Percentiles rank a stretch among this genome's conserved stretches.
These are phyloP conservation scores for Fusarium globosum DNA, from an alignment of 2,329 filamentous ascomycete species.

Conservation along the genomic window DNA sequence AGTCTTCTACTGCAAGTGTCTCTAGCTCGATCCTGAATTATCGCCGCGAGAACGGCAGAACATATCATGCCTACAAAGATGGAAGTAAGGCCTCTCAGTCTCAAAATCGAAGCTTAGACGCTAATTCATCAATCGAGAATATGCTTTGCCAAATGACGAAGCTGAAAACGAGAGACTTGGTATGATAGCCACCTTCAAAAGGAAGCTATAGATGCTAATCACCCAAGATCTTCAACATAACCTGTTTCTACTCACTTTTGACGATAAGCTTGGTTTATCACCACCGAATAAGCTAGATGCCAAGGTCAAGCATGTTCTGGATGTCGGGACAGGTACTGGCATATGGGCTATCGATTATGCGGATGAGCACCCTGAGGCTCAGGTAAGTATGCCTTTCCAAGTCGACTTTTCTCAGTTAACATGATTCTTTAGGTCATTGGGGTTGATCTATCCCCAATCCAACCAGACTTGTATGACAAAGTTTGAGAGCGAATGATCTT, in stretches of 20 bases:
- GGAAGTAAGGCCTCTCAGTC: background rate
- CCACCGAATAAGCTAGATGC: constrained; percentile 24
- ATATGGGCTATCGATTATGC: constrained; percentile 38
- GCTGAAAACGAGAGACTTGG: constrained; percentile 31
- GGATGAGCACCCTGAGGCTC: constrained; percentile 24
- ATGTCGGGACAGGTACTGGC: constrained; percentile 36
- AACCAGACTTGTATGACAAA: constrained; percentile 16
- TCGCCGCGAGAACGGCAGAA: constrained; percentile 17
- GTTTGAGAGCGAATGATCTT: accelerated
- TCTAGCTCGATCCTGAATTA: constrained; percentile 16
- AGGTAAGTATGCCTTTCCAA: background rate
- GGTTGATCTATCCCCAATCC: constrained; percentile 29
- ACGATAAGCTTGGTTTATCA: constrained; percentile 23
- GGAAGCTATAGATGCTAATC: background rate
- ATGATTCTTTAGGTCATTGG: constrained; percentile 2
- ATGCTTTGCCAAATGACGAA: constrained; percentile 35
- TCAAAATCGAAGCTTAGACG: accelerated
- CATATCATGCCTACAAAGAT: constrained; percentile 20
- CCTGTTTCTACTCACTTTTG: constrained; percentile 26
- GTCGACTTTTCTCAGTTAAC: accelerated
- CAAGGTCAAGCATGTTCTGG: constrained; percentile 25
- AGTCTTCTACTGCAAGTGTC: background rate
- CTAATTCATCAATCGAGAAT: background rate
- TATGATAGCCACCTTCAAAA: background rate
- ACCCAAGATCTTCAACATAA: constrained; percentile 31